These are phyloP conservation scores for Phialophora tarda DNA, from an alignment of 2,329 filamentous ascomycete genomes.

Conservation along the genomic window DNA sequence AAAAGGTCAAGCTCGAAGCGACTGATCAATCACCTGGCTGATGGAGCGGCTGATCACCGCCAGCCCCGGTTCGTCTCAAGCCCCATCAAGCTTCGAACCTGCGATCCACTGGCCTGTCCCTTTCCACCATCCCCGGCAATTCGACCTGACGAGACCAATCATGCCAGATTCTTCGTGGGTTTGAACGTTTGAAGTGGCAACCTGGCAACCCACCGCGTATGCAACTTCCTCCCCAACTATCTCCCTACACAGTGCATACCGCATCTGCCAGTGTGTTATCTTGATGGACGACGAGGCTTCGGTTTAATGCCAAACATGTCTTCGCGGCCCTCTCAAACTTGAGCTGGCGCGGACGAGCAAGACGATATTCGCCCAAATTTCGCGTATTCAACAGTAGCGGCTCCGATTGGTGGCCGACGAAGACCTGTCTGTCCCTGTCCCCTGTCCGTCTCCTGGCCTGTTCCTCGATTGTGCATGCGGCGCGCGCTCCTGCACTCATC, in stretches of 20 bases:
- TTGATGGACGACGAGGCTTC: not conserved
- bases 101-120: not conserved
- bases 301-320: constrained; percentile 6
- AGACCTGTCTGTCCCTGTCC: constrained; percentile 15
- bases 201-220: not conserved
- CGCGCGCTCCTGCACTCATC: constrained; percentile 14
- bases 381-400: constrained; percentile 9
- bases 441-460: constrained; percentile 12
- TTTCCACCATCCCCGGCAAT: constrained; percentile 4
- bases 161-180: not conserved
- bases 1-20: not conserved
- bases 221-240: not conserved
- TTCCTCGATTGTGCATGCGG: constrained; percentile 18
- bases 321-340: not conserved
- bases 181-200: not conserved
- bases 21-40: constrained; percentile 5
- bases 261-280: not conserved
- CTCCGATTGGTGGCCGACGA: constrained; percentile 23
- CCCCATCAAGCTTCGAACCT: constrained; percentile 1
- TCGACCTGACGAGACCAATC: not conserved
- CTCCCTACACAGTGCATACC: not conserved
- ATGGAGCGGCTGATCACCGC: constrained; percentile 11
- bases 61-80: constrained; percentile 11
- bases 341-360: not conserved
- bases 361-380: constrained; percentile 20